Conservation (phyloP, 2,329 filamentous ascomycete genomes). For the Nemania sp. region DNA sequence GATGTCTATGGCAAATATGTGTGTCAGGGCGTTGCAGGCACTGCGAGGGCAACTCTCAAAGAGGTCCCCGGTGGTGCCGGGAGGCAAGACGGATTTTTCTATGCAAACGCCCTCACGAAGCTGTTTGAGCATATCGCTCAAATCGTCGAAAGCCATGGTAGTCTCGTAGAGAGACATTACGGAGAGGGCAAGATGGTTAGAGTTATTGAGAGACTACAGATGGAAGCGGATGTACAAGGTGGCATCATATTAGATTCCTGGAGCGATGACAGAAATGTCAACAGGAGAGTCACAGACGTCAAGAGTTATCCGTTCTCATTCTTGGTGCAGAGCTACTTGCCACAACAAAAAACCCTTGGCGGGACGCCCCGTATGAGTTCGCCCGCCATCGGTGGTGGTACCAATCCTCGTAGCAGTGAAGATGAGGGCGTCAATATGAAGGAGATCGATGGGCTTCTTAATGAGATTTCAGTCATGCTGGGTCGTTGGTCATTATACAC, state of each 20-base stretch:
- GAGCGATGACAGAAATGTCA: slow-evolving; percentile 87
- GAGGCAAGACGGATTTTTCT: slow-evolving; percentile 85
- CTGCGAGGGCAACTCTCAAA: slow-evolving; percentile 84
- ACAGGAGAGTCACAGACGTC: slow-evolving; percentile 90
- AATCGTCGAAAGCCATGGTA: slow-evolving; percentile 92
- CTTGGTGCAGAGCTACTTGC: slow-evolving; percentile 91
- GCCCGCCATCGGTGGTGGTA: slow-evolving; percentile 72
- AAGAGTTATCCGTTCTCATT: slow-evolving; percentile 99
- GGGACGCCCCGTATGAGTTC: slow-evolving; percentile 79
- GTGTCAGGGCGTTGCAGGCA: slow-evolving; percentile 90
- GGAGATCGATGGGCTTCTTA: slow-evolving; percentile 88
- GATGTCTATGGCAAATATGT: slow-evolving; percentile 97
- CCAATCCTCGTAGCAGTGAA: slow-evolving; percentile 73
- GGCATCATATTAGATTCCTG: slow-evolving; percentile 96
- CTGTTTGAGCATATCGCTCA: slow-evolving; percentile 98
- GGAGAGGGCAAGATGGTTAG: slow-evolving; percentile 92
- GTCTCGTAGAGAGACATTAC: slow-evolving; percentile 93
- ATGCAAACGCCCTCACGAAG: slow-evolving; percentile 88
- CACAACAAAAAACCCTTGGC: slow-evolving; percentile 70
- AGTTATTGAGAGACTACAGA: slow-evolving; percentile 91
- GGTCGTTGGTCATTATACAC: slow-evolving; percentile 93
- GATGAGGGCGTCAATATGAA: slow-evolving; percentile 98
- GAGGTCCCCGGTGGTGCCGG: slow-evolving; percentile 70
- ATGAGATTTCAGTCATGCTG: slow-evolving; percentile 91
- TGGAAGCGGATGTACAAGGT: slow-evolving; percentile 95